These are phyloP conservation scores for Aspergillus transmontanensis DNA, from an alignment of 2,329 filamentous ascomycete genomes.

Conservation along the genomic window DNA sequence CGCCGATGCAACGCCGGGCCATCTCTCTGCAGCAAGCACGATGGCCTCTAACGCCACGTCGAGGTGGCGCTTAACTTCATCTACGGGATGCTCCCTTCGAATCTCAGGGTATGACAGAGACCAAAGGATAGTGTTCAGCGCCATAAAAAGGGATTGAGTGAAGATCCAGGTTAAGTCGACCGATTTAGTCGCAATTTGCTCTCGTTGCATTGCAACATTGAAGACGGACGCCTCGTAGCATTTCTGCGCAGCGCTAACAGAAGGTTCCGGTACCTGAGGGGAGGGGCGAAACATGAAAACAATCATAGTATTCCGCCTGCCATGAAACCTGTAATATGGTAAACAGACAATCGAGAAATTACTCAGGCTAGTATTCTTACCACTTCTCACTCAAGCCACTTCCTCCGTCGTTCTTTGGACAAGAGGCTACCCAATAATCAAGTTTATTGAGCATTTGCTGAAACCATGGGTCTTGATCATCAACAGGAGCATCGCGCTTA, in stretches of 20 bases:
- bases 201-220: conserved; percentile 78
- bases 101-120: conserved; percentile 84
- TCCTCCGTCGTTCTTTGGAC: conserved; percentile 70
- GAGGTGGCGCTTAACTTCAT: conserved; percentile 76
- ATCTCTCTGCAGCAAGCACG: conserved; percentile 77
- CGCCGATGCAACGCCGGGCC: conserved; percentile 86
- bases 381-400: conserved; percentile 77
- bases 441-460: conserved; percentile 75
- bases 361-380: conserved; percentile 54
- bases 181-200: conserved; percentile 73
- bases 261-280: conserved; percentile 86
- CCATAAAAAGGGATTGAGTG: conserved; percentile 84
- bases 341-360: not conserved
- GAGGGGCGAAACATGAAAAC: conserved; percentile 87
- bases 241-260: conserved; percentile 71
- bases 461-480: conserved; percentile 88
- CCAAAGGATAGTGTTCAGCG: conserved; percentile 90
- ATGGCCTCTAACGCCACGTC: conserved; percentile 77
- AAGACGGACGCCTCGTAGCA: conserved; percentile 82
- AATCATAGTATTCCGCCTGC: conserved; percentile 82
- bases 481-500: conserved; percentile 73
- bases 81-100: conserved; percentile 68
- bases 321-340: conserved; percentile 55
- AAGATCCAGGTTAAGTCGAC: conserved; percentile 95
- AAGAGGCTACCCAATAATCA: conserved; percentile 74